Percentiles rank a stretch among this genome's conserved stretches.
These are phyloP conservation scores for Chrysopogon serrulatus DNA, from an alignment of 176 grass and related monocot species.

Conservation along the genomic window DNA sequence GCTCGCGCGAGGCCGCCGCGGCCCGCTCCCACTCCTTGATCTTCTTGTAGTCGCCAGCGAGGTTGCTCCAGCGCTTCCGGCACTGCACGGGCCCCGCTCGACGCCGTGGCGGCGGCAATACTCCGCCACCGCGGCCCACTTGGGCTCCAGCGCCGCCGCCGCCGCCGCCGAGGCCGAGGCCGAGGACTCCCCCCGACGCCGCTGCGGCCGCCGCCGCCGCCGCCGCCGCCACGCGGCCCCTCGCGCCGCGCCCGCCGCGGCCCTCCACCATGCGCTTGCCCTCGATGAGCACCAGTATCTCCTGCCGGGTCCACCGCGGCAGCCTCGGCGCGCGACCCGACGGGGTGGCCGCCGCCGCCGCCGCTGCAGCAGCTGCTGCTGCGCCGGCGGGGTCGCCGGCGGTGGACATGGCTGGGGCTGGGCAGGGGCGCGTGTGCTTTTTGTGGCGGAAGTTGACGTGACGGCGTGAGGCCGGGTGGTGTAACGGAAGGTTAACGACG, in stretches of 20 bases:
- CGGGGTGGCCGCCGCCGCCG: slow-evolving; percentile 4
- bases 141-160: slow-evolving; percentile 57
- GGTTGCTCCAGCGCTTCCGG: slow-evolving; percentile 97
- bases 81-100: slow-evolving; percentile 81
- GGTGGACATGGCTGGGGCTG: slow-evolving; percentile 53
- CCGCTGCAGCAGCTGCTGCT: not conserved
- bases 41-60: slow-evolving; percentile 97
- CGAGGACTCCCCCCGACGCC: not conserved
- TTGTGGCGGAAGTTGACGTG: slow-evolving; percentile 43
- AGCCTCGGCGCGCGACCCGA: slow-evolving; percentile 57
- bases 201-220: not conserved
- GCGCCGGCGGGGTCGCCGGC: slow-evolving; percentile 55
- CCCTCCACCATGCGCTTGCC: slow-evolving; percentile 78
- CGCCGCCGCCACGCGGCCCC: slow-evolving; percentile 15
- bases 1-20: slow-evolving; percentile 24
- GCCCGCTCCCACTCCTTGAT: slow-evolving; percentile 94
- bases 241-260: slow-evolving; percentile 47
- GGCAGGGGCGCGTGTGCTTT: slow-evolving; percentile 14
- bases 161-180: not conserved
- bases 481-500: slow-evolving; percentile 44
- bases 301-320: slow-evolving; percentile 88
- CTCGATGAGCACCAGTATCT: slow-evolving; percentile 93
- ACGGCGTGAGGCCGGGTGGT: slow-evolving; percentile 42
- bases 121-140: slow-evolving; percentile 84
- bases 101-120: slow-evolving; percentile 85